Conservation (phyloP, 1,139 yeast species). For the Suhomyces terraborum region DNA sequence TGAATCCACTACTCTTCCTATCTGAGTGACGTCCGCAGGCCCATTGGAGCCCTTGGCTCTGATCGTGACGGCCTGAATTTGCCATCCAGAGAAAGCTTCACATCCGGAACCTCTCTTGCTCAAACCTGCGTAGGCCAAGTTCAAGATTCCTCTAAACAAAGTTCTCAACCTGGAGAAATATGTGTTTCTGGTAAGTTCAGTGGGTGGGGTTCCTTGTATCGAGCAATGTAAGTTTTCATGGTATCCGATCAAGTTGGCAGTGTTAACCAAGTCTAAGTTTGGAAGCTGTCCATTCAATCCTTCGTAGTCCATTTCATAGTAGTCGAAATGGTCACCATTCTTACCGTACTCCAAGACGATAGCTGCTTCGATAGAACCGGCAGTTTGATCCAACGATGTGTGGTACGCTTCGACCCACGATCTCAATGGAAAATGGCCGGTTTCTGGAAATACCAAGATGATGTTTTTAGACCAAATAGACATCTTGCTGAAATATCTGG, state of each 20-base stretch:
- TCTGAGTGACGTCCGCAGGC: constrained; percentile 79
- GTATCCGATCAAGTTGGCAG: constrained; percentile 68
- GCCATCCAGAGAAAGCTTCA: constrained; percentile 95
- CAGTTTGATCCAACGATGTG: constrained; percentile 78
- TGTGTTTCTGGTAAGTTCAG: constrained; percentile 47
- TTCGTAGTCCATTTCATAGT: constrained; percentile 74
- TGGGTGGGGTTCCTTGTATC: constrained; percentile 58
- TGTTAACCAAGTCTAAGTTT: constrained; percentile 83
- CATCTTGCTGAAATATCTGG: constrained; percentile 80
- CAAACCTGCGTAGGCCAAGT: constrained; percentile 73
- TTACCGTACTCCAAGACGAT: constrained; percentile 80
- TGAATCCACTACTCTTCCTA: constrained; percentile 89
- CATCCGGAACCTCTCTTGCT: constrained; percentile 62
- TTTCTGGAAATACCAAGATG: constrained; percentile 78
- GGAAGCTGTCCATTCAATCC: constrained; percentile 97
- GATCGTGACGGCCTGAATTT: constrained; percentile 86
- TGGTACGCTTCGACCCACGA: constrained; percentile 96
- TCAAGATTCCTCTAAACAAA: constrained; percentile 62
- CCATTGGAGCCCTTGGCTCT: constrained; percentile 58
- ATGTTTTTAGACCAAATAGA: constrained; percentile 96
- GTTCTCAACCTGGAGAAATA: constrained; percentile 61
- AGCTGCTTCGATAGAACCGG: constrained; percentile 96
- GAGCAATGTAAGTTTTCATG: constrained; percentile 75
- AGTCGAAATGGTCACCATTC: constrained; percentile 65
- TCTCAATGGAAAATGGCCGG: constrained; percentile 68